Base-by-base conservation (phyloP, 768 basidiomycete genomes). In the Exidia glandulosa region DNA sequence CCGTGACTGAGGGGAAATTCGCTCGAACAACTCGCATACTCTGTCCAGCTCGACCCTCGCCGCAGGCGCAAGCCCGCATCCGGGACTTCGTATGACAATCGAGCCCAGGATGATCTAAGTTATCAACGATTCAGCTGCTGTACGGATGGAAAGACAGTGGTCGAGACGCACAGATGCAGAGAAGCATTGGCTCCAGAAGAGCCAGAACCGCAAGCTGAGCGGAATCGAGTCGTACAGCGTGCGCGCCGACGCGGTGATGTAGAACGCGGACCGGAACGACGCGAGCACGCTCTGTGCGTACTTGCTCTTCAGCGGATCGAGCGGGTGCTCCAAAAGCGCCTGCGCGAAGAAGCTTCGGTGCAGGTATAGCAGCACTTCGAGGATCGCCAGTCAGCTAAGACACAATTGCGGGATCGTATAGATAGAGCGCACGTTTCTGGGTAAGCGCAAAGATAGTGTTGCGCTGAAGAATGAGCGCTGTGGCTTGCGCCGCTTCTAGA, bases 101-200 rank as follows among this genome's bases (percentile, higher is more conserved):
- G 88, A 86, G 12, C 85, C 81, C 45, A 90, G 68, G 81, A 90
- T 85, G 30, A 89, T 82, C 88, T 89, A n/a, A n/a, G n/a, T n/a
- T n/a, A 60, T 4, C 63, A 7, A 60, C 36, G 13, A 13, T 23
- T n/a, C 25, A 16, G 25, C 56, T 2, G 23, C 4, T 2, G 27
- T 30, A n/a, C 4, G 31, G 10, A 41, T 47, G 2, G 31, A 37
- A 2, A 3, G 33, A 10, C 32, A 41, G 37, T 13, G 23, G 25
- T 57, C 61, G 58, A 36, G 13, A 69, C 80, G 57, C 63, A 86
- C 85, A 62, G 84, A 72, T 25, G 83, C 80, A n/a, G 84, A 85
- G 66, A 87, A 87, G 4, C 79, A 81, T 67, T 87, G 84, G 1
- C 84, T 86, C 86, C 86, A 87, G 32, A 87, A 66, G 30, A 84